Base-by-base conservation (phyloP, 768 basidiomycete species). In the Panaeolus papilionaceus region DNA sequence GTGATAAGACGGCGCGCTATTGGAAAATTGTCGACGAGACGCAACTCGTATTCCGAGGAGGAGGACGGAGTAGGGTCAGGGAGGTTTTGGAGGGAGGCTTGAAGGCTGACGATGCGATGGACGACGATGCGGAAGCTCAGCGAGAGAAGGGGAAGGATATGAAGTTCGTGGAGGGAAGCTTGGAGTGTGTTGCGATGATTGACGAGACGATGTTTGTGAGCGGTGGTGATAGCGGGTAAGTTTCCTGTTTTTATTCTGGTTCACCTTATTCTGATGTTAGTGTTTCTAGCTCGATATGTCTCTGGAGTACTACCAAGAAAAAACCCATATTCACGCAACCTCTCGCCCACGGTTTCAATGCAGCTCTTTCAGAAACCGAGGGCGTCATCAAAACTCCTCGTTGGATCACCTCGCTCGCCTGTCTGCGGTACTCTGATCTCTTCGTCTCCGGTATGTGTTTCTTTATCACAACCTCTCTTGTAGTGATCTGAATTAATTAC, bases 1-100 rank as follows among this genome's bases (percentile, higher is more conserved):
- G 95, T 39, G 98, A 99, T 82, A 92, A 94, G 75, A 98, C 96
- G 0, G 87, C 91, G 67, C 86, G 98, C 40, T 99, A 88, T 79
- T 99, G 97, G 97, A 98, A 98, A 80, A 92, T 99, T 63, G 88
- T 89, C 42, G 97, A 99, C 64, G 96, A 98, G 78, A 94, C 87
- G 12, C 97, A 99, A 75, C 84, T 99, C 28, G 96, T 99, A 7
- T 98, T 99, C 75, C 88, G 98, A 42, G 98, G 97, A 28, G 98
- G 98, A n/a, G 95, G 92, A 4, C 85, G 88, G 71, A 96, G 92
- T 79, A 86, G 86, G 40, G 83, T 94, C 70, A 82, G 92, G 64
- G 92, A 95, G 75, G 87, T 94, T 8, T 75, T 96, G 33, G 96
- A 97, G 70, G 93, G 94, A 0, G 89, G 88, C 12, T 81, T 90